These are phyloP conservation scores for Usnea hakonensis DNA, from an alignment of 495 filamentous ascomycete genomes.

Conservation along the genomic window DNA sequence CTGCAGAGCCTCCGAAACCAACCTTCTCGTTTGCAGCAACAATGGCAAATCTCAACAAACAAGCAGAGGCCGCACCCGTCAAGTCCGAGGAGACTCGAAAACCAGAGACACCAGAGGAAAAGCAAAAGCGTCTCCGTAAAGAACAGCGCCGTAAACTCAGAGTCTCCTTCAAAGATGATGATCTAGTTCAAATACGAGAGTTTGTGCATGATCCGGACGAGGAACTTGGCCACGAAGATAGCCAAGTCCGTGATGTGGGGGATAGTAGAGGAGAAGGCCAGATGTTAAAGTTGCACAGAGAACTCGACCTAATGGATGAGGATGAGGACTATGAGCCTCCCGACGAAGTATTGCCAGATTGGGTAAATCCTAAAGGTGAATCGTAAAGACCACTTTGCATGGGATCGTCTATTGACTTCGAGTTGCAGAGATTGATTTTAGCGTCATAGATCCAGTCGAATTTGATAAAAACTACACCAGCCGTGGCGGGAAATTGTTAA, in stretches of 20 bases:
- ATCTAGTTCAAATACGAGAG: constrained; percentile 61
- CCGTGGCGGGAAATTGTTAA: constrained; percentile 51
- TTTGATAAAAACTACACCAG: constrained; percentile 50
- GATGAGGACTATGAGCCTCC: constrained; percentile 52
- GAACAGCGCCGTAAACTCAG: constrained; percentile 65
- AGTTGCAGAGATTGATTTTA: constrained; percentile 47
- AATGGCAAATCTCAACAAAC: constrained; percentile 60
- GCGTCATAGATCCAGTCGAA: constrained; percentile 42
- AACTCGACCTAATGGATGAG: constrained; percentile 55
- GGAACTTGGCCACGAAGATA: constrained; percentile 61
- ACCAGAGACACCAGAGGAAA: constrained; percentile 71
- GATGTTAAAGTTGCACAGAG: constrained; percentile 66
- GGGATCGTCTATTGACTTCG: constrained; percentile 25
- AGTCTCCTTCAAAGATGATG: constrained; percentile 65
- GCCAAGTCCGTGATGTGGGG: constrained; percentile 56
- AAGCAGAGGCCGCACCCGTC: constrained; percentile 48
- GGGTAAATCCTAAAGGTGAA: constrained; percentile 38
- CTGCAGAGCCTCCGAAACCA: constrained; percentile 35
- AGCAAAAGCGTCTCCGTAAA: constrained; percentile 64
- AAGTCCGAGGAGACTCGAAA: constrained; percentile 47
- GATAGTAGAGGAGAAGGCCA: constrained; percentile 72
- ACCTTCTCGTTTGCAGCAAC: constrained; percentile 49
- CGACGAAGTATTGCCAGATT: constrained; percentile 42
- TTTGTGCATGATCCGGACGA: constrained; percentile 79
- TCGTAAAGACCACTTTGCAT: neutral